Percentiles rank a stretch among this genome's conserved stretches.
Evolutionary conservation across 345 rosid genomes (phyloP).

Genomic region (Toxicodendron radicans): DNA sequence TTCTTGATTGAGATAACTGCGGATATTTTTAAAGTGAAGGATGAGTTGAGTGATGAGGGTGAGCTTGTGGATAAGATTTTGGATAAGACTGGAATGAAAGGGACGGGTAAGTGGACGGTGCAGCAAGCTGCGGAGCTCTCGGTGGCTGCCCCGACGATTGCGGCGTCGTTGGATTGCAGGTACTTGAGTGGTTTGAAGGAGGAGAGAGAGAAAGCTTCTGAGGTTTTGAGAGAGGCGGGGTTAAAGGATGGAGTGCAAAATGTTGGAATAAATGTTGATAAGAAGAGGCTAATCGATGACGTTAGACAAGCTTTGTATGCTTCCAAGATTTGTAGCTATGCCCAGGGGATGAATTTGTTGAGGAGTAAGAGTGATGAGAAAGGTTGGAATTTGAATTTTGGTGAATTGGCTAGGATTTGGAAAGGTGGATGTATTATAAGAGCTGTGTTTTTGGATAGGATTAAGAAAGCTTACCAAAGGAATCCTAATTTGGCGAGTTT

Average conservation of each 20-base stretch:
- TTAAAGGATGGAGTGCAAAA: conserved; percentile 65
- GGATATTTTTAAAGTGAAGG: conserved; percentile 82
- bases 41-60: conserved; percentile 54
- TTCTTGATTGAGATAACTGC: conserved; percentile 89
- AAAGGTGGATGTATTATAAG: conserved; percentile 97
- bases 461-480: conserved; percentile 92
- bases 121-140: conserved; percentile 98
- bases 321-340: conserved; percentile 91
- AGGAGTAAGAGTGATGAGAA: conserved; percentile 84
- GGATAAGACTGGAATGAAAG: conserved; percentile 98
- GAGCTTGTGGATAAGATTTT: conserved; percentile 89
- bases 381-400: conserved; percentile 83
- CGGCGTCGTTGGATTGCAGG: conserved; percentile 89
- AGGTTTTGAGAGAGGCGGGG: conserved; percentile 71
- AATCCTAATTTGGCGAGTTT: conserved; percentile 84
- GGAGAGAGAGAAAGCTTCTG: conserved; percentile 71
- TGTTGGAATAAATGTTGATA: conserved; percentile 51
- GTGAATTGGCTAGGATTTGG: conserved; percentile 95
- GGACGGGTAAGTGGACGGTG: conserved; percentile 98
- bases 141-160: conserved; percentile 96
- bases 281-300: conserved; percentile 89
- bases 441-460: conserved; percentile 95
- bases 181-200: conserved; percentile 93
- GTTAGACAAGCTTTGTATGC: conserved; percentile 94
- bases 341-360: conserved; percentile 95